Conservation (phyloP, 73 alveolate genomes). For the Tetrahymena malaccensis region DNA sequence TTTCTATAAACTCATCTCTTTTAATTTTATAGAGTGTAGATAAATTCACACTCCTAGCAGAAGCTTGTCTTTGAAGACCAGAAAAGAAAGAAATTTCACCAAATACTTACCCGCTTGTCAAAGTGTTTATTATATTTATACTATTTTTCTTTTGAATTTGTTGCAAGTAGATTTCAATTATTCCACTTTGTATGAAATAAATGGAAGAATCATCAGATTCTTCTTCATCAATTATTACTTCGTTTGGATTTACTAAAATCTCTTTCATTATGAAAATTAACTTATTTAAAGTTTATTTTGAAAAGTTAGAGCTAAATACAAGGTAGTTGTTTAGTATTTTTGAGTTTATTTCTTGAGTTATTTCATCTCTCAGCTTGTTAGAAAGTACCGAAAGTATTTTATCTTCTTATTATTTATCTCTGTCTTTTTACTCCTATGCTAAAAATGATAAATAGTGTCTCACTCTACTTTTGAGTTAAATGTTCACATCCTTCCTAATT, state of each 20-base stretch:
- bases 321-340: neutral
- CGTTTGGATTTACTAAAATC: neutral
- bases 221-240: neutral
- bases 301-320: neutral
- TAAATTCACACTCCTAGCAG: no score
- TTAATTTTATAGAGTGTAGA: constrained; percentile 2
- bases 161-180: neutral
- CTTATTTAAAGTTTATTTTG: neutral
- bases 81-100: constrained; percentile 28
- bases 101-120: neutral
- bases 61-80: neutral
- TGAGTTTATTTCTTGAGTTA: neutral
- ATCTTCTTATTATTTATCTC: neutral
- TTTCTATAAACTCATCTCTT: constrained; percentile 1
- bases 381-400: neutral
- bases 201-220: neutral
- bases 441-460: neutral
- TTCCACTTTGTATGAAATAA: neutral
- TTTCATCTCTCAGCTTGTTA: neutral
- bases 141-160: neutral
- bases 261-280: neutral
- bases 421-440: neutral
- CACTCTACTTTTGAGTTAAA: neutral
- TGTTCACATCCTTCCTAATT: neutral
- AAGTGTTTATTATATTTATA: neutral